These are phyloP conservation scores for Cenchrus fungigraminus DNA, from an alignment of 176 grass and related monocot species.

Conservation along the genomic window DNA sequence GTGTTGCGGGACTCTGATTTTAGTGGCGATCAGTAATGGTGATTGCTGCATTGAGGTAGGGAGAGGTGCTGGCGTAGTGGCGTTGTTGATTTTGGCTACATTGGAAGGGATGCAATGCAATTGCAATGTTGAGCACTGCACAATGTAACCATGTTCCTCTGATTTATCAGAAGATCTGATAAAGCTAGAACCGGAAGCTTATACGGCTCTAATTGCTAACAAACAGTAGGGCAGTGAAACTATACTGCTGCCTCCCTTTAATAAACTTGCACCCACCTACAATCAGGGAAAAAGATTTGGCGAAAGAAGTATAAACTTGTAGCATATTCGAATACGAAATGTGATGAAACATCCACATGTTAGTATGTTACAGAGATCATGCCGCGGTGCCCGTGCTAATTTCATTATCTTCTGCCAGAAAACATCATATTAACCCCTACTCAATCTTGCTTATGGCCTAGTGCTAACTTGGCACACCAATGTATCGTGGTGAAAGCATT, in stretches of 20 bases:
- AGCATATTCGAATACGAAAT: neutral
- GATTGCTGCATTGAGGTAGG: no score
- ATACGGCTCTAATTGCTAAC: no score
- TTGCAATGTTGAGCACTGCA: no score
- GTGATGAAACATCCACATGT: neutral
- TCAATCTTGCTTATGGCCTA: neutral
- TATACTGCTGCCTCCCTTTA: neutral
- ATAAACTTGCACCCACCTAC: neutral
- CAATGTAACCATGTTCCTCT: no score
- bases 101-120: no score
- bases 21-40: no score
- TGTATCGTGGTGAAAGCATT: neutral
- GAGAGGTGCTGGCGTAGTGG: no score
- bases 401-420: neutral
- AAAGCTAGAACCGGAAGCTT: no score
- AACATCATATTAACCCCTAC: neutral
- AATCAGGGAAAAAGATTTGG: neutral
- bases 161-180: no score
- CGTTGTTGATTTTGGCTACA: no score
- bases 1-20: no score
- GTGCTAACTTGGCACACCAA: neutral
- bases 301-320: neutral
- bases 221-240: neutral
- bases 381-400: neutral
- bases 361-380: slow-evolving; percentile 7